Conservation (phyloP, 1,139 yeast genomes). For the Pichia sp. region DNA sequence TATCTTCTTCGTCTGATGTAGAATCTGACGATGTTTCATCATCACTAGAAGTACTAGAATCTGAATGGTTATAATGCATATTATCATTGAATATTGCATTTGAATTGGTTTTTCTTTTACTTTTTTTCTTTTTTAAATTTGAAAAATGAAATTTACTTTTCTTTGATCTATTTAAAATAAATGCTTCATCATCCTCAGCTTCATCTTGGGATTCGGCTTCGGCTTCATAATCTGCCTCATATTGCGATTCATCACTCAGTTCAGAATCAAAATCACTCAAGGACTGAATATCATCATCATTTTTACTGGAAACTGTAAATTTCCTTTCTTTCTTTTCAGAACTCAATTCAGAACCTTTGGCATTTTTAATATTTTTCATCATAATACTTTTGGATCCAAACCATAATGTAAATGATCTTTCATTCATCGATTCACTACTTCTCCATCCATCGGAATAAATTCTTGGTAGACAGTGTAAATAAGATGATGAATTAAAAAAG, state of each 20-base stretch:
- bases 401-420: slow-evolving; percentile 79
- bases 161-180: neutral
- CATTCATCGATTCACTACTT: slow-evolving; percentile 66
- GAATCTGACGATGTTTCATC: slow-evolving; percentile 12
- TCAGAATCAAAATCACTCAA: slow-evolving; percentile 1
- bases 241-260: neutral
- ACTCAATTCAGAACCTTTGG: slow-evolving; percentile 4
- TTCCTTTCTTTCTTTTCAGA: neutral
- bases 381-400: slow-evolving; percentile 57
- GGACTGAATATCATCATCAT: neutral
- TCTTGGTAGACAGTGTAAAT: slow-evolving; percentile 53
- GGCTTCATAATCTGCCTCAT: neutral
- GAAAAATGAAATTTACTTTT: neutral
- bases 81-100: neutral
- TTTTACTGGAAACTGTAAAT: neutral
- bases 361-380: slow-evolving; percentile 20
- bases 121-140: neutral
- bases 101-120: neutral
- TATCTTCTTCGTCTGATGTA: slow-evolving; percentile 15
- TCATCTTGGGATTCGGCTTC: neutral
- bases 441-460: slow-evolving; percentile 79
- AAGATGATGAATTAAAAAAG: slow-evolving; percentile 28
- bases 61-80: neutral
- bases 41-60: neutral
- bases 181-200: neutral